Evolutionary conservation across 1,284 basidiomycete genomes (phyloP).

Genomic region (Mycena citricolor): DNA sequence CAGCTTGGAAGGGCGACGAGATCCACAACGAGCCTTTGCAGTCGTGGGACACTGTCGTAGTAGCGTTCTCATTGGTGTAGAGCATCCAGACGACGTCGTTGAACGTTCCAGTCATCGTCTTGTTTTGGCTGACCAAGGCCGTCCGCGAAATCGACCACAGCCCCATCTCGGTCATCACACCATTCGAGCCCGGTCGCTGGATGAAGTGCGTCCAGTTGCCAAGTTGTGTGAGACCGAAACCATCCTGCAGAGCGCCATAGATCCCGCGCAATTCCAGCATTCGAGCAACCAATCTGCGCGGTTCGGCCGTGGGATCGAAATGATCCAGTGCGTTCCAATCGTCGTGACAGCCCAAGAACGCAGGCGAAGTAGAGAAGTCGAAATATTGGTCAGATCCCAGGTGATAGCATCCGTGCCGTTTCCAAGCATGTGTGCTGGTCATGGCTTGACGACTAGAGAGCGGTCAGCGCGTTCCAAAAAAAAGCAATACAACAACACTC

Average conservation of each 20-base stretch:
- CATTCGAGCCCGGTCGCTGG: conserved; percentile 79
- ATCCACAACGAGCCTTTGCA: conserved; percentile 70
- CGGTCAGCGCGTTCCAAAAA: conserved; percentile 13
- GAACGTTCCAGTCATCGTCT: conserved; percentile 48
- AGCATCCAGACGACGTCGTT: conserved; percentile 77
- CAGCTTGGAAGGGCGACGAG: conserved; percentile 64
- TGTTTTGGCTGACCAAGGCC: conserved; percentile 57
- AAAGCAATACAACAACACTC: conserved; percentile 27
- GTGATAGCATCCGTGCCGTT: conserved; percentile 87
- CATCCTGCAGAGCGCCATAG: conserved; percentile 80
- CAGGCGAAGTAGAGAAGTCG: conserved; percentile 80
- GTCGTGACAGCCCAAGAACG: conserved; percentile 79
- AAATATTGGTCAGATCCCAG: conserved; percentile 89
- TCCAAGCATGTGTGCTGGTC: conserved; percentile 83
- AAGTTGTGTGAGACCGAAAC: conserved; percentile 74
- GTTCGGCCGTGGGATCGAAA: conserved; percentile 84
- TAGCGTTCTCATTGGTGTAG: conserved; percentile 81
- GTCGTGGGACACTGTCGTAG: conserved; percentile 62
- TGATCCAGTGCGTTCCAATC: conserved; percentile 90
- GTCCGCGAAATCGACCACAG: conserved; percentile 79
- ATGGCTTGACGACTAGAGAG: conserved; percentile 80
- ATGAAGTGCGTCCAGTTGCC: conserved; percentile 83
- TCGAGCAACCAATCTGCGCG: conserved; percentile 71
- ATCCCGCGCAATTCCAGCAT: conserved; percentile 67
- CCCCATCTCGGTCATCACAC: conserved; percentile 79